Percentiles rank a stretch among this genome's conserved stretches.
Evolutionary conservation across 371 early-diverging fungal genomes (phyloP).

Genomic region (Mucor indicus): DNA sequence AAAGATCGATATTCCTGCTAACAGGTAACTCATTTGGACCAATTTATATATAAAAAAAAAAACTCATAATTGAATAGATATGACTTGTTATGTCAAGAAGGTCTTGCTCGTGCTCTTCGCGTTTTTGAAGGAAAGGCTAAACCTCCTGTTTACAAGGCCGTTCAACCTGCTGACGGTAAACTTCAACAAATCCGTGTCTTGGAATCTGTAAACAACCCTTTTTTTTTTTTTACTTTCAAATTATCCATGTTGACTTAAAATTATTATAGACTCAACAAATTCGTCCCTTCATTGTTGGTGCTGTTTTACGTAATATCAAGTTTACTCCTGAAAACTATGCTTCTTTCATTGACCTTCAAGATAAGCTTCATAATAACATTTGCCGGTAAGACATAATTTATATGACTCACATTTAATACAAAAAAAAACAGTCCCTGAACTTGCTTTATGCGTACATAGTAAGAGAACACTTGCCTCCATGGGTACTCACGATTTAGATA

Average conservation of each 20-base stretch:
- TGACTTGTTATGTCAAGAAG: constrained; percentile 95
- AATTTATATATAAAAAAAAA: background rate
- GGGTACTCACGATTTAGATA: constrained; percentile 99
- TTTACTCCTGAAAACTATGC: constrained; percentile 87
- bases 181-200: constrained; percentile 67
- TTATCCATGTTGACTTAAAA: background rate
- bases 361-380: constrained; percentile 98
- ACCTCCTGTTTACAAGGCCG: constrained; percentile 65
- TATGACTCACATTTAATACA: constrained; percentile 13
- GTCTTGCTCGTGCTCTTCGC: constrained; percentile 85
- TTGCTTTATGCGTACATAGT: constrained; percentile 32
- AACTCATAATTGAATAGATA: constrained; percentile 63
- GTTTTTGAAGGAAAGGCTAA: constrained; percentile 71
- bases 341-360: constrained; percentile 98
- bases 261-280: constrained; percentile 61
- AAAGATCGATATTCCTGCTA: constrained; percentile 99
- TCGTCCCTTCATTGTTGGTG: constrained; percentile 93
- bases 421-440: constrained; percentile 5
- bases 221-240: background rate
- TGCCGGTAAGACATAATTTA: constrained; percentile 63
- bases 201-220: constrained; percentile 14
- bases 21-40: constrained; percentile 68
- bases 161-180: constrained; percentile 57
- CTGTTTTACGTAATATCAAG: constrained; percentile 88
- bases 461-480: constrained; percentile 97